These are phyloP conservation scores for Mycena alexandri DNA, from an alignment of 768 basidiomycete species.

Conservation along the genomic window DNA sequence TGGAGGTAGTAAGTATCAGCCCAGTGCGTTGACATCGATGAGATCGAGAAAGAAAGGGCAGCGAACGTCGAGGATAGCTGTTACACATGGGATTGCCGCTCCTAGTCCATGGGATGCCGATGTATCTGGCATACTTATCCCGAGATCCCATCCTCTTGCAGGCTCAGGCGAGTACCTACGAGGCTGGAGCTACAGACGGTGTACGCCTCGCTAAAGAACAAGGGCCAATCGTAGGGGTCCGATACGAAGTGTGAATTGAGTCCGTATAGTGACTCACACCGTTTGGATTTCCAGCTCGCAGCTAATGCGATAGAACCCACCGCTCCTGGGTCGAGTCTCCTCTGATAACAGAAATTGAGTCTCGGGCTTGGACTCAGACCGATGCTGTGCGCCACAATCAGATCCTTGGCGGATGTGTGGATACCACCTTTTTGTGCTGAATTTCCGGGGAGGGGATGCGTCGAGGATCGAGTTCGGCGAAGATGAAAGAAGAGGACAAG, in stretches of 20 bases:
- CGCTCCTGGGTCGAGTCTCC: neutral
- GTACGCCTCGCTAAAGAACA: neutral
- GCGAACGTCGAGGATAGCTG: slow-evolving; percentile 10
- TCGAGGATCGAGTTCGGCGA: slow-evolving; percentile 1
- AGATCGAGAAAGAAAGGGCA: neutral
- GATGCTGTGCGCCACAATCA: neutral
- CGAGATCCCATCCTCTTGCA: no score
- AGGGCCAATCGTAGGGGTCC: neutral
- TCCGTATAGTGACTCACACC: no score
- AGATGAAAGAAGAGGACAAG: slow-evolving; percentile 10
- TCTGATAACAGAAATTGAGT: neutral
- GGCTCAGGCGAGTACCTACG: no score
- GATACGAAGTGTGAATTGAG: no score
- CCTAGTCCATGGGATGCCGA: no score
- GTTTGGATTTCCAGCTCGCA: neutral
- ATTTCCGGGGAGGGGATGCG: slow-evolving; percentile 1
- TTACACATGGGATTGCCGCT: no score
- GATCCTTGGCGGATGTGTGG: slow-evolving; percentile 2
- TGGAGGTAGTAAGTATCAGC: slow-evolving; percentile 5
- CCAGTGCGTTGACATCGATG: slow-evolving; percentile 3
- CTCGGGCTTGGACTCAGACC: slow-evolving; percentile 5
- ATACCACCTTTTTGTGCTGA: slow-evolving; percentile 5
- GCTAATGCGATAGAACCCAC: slow-evolving; percentile 10
- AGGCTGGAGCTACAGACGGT: no score
- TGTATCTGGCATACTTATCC: no score